Evolutionary conservation across 2,329 filamentous ascomycete genomes (phyloP).

Genomic region (Setomelanomma holmii): DNA sequence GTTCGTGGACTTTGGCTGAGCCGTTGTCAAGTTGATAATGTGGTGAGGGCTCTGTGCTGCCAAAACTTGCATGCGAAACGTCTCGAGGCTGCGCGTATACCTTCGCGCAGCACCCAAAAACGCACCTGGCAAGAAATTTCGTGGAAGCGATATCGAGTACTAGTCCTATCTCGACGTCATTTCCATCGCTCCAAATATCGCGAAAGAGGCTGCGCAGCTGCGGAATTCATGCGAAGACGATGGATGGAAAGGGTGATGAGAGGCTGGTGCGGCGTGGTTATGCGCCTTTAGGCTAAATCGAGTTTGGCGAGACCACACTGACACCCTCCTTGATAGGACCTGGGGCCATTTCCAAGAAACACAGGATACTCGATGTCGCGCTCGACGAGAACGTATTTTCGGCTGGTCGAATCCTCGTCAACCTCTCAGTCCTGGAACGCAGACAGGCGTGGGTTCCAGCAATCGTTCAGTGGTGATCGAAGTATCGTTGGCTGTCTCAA

Average conservation of each 20-base stretch:
- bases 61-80: background rate
- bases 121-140: too few relatives aligned
- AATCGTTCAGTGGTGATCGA: background rate
- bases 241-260: background rate
- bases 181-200: too few relatives aligned
- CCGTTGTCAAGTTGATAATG: too few relatives aligned
- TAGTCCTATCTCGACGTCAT: too few relatives aligned
- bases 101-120: too few relatives aligned
- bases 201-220: background rate
- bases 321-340: background rate
- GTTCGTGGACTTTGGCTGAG: too few relatives aligned
- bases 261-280: constrained; percentile 3
- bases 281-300: background rate
- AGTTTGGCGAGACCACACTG: background rate
- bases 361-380: too few relatives aligned
- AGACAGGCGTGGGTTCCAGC: too few relatives aligned
- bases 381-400: too few relatives aligned
- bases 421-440: background rate
- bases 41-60: too few relatives aligned
- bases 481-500: background rate
- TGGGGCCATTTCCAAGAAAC: background rate
- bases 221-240: background rate
- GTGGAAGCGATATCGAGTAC: too few relatives aligned
- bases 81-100: too few relatives aligned
- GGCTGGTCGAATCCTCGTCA: background rate